Base-by-base conservation (phyloP, 2,329 filamentous ascomycete species). In the Pseudophaeomoniella oleicola region DNA sequence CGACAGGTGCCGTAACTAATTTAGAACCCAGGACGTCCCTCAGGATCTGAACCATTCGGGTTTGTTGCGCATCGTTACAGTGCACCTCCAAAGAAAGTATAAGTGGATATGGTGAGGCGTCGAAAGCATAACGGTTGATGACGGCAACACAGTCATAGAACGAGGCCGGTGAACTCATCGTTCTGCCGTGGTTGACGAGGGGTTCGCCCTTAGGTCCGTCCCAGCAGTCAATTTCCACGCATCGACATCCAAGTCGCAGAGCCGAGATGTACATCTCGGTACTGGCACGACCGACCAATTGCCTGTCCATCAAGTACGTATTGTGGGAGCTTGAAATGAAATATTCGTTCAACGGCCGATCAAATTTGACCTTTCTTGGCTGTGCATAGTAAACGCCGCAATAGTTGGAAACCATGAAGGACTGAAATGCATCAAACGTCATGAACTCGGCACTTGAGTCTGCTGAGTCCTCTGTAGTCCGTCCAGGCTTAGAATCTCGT, bases 271-370 rank as follows among this genome's bases (percentile, higher is more conserved):
- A 98, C 31, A 86, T 86, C 57, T 98, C 90, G 2, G 92, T 82
- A 52, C 87, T 96, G 2, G 90, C 94, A 32, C 82, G 74, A 17
- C 88, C 88, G 9, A 78, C 81, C 2, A 96, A 78, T 56, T 98
- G 90, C 37, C 87, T 78, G 11, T 90, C 90, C 3, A 92, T 68
- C 1, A 98, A 76, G 51, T 98, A 98, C 0, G 90, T 98, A 59
- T 98, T 98, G 67, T 98, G 90, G 2, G 90, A 96, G 63, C 87
- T 94, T 1, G 88, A 96, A 46, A 98, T 90, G 64, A 86, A 94
- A 58, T 98, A 98, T 54, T 96, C 88, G 54, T 93, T 94, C 55
- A 96, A 65, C 0, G 90, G 90, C 16, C 82, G 75, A 51, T 93
- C 77, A 37, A 94, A 73, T 4, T 64, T 64, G 38, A 76, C 74